These are phyloP conservation scores for Salix koriyanagi DNA, from an alignment of 345 rosid genomes.

Conservation along the genomic window DNA sequence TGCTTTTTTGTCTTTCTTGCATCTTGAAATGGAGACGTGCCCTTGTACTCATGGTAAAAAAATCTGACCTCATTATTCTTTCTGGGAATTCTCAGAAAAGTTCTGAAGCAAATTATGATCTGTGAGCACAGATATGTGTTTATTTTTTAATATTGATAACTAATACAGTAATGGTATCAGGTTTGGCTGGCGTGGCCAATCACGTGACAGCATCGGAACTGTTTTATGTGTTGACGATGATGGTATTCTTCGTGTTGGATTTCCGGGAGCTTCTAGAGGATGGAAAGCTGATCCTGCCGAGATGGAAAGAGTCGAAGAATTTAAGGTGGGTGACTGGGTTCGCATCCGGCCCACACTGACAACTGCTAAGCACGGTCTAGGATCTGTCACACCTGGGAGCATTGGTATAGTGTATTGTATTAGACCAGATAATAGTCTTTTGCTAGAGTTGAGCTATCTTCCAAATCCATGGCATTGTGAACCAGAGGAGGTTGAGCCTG, in stretches of 20 bases:
- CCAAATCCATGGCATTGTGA: slow-evolving; percentile 94
- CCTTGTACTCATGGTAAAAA: too few species aligned
- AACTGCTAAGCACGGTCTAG: slow-evolving; percentile 92
- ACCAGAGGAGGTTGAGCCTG: slow-evolving; percentile 96
- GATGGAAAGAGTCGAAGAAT: slow-evolving; percentile 99
- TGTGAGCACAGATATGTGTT: too few species aligned
- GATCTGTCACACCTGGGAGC: slow-evolving; percentile 94
- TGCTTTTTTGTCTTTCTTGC: too few species aligned
- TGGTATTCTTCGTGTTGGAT: slow-evolving; percentile 96
- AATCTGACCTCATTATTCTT: too few species aligned
- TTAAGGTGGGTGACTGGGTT: slow-evolving; percentile 99
- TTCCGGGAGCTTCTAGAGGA: slow-evolving; percentile 99
- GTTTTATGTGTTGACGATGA: slow-evolving; percentile 97
- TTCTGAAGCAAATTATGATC: background rate
- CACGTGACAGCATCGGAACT: slow-evolving; percentile 90
- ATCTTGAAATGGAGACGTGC: too few species aligned
- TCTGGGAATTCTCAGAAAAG: background rate
- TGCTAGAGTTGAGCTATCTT: slow-evolving; percentile 87
- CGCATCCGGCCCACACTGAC: slow-evolving; percentile 92
- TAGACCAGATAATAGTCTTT: slow-evolving; percentile 90
- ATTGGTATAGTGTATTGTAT: slow-evolving; percentile 90
- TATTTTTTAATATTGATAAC: background rate
- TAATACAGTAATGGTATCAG: slow-evolving; percentile 29
- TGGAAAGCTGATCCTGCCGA: slow-evolving; percentile 99
- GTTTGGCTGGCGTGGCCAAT: slow-evolving; percentile 96